Base-by-base conservation (phyloP, 164 flowering plant genomes). In the Aristolochia californica region DNA sequence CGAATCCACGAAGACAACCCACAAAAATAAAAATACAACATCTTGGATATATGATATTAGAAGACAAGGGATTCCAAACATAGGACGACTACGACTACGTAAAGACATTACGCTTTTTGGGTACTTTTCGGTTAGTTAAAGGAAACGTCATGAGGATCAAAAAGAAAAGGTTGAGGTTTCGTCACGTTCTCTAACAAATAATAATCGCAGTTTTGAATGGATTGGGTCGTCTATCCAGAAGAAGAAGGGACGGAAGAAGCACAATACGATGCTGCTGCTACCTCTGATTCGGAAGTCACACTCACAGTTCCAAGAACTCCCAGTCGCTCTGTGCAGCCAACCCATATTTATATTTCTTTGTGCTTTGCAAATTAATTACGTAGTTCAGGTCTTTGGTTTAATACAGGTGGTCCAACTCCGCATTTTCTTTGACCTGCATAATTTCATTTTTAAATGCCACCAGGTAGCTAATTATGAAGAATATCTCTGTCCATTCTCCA, bases 61-160 rank as follows among this genome's bases (percentile, higher is more conserved):
- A 8, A 43, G 50, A n/a, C 50, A 22, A 48, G 50, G 5, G 50
- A 48, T 48, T 48, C 20, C 12, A 25, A 17, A 26, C 17, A 14
- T 45, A 14, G n/a, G n/a, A 3, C 16, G 30, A 53, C 43, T 27
- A 53, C 56, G 28, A 23, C 56, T 53, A 53, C 38, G 56, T 53
- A 14, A 52, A 28, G 56, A 53, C 53, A 23, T 18, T 9, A 13
- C 3, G 20, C 18, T 34, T 53, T 53, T 28, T 53, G 56, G 10
- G 4, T 3, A 13, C 16, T 52, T 23, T 23, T 52, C 4, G 43
- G 43, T 28, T 53, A 25, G 26, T 38, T 23, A 9, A 14, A 23
- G 56, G 26, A n/a, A 16, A 53, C 56, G 56, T 28, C 38, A 13
- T 17, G 56, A 24, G 20, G 15, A 26, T 2, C 40, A 1, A 16